Evolutionary conservation across 2,329 filamentous ascomycete species (phyloP).

Genomic region (Xylariaceae sp.): DNA sequence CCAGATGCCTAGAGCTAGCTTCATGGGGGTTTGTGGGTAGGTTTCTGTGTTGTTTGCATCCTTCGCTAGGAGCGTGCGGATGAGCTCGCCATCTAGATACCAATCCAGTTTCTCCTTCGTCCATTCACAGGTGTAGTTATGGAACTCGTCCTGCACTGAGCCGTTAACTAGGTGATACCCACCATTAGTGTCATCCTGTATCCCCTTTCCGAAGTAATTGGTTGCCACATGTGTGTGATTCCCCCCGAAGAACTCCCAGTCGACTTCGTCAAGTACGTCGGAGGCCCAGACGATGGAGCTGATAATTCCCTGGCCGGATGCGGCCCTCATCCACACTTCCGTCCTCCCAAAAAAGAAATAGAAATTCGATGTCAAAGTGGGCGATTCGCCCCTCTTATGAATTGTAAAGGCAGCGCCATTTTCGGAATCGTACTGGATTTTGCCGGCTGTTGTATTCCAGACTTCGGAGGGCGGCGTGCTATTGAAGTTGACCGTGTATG

Average conservation of each 20-base stretch:
- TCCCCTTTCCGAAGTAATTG: conserved; percentile 81
- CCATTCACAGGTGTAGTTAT: conserved; percentile 80
- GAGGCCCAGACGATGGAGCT: conserved; percentile 83
- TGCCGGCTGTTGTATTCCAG: conserved; percentile 72
- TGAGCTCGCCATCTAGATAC: conserved; percentile 68
- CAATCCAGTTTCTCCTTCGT: conserved; percentile 67
- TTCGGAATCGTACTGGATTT: conserved; percentile 61
- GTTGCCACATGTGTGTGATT: conserved; percentile 65
- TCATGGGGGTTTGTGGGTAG: conserved; percentile 79
- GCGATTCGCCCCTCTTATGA: conserved; percentile 69
- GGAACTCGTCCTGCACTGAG: conserved; percentile 61
- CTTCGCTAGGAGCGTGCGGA: conserved; percentile 64
- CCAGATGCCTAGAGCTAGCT: conserved; percentile 68
- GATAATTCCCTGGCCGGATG: conserved; percentile 74
- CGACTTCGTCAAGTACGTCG: conserved; percentile 83
- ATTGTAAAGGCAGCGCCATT: conserved; percentile 75
- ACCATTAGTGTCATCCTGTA: conserved; percentile 64
- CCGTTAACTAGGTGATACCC: conserved; percentile 58
- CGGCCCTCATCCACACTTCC: conserved; percentile 77
- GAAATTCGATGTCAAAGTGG: conserved; percentile 77
- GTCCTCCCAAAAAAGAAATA: conserved; percentile 86
- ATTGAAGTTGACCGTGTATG: conserved; percentile 68
- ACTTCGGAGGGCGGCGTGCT: conserved; percentile 57
- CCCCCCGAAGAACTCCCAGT: conserved; percentile 80
- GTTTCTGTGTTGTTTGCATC: conserved; percentile 64